phyloP scores from a whole-genome alignment of 140 eudicot genomes.

The Erigeron philadelphicus region DNA sequence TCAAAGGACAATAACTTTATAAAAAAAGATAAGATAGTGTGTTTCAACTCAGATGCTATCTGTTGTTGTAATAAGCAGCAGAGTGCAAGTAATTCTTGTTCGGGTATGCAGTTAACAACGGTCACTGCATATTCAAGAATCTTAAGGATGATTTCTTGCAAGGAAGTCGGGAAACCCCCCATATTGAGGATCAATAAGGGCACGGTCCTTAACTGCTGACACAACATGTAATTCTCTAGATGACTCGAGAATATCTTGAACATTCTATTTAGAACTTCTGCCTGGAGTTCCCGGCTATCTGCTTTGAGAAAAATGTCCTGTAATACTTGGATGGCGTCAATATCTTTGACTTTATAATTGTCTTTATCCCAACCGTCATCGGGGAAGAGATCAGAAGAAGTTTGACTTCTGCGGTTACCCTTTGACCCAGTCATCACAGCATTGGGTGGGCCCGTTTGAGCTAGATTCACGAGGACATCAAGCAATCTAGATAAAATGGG shows the following conservation, averaged over 20 bases:
- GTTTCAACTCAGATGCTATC: conserved; percentile 66
- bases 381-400: conserved; percentile 47
- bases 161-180: conserved; percentile 78
- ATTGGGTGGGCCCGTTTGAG: conserved; percentile 73
- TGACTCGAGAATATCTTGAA: conserved; percentile 93
- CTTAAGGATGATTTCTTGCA: conserved; percentile 87
- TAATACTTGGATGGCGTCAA: conserved; percentile 89
- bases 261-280: conserved; percentile 84
- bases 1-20: conserved; percentile 86
- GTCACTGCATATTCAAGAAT: conserved; percentile 98
- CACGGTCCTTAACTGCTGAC: conserved; percentile 92
- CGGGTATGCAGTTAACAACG: conserved; percentile 91
- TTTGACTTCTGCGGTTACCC: conserved; percentile 43
- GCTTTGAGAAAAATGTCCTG: conserved; percentile 96
- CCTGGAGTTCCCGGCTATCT: conserved; percentile 72
- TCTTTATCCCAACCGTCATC: conserved; percentile 83
- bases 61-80: conserved; percentile 97
- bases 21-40: conserved; percentile 70
- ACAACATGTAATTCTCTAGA: conserved; percentile 81
- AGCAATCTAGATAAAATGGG: conserved; percentile 83
- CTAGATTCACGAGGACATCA: conserved; percentile 77
- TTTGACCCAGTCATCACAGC: conserved; percentile 34
- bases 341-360: conserved; percentile 73
- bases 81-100: conserved; percentile 90
- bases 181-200: conserved; percentile 91